A percentile compares a stretch with the other conserved stretches of the same genome.
Conservation (phyloP, 2,329 filamentous ascomycete species). For the Colletotrichum eleusines region DNA sequence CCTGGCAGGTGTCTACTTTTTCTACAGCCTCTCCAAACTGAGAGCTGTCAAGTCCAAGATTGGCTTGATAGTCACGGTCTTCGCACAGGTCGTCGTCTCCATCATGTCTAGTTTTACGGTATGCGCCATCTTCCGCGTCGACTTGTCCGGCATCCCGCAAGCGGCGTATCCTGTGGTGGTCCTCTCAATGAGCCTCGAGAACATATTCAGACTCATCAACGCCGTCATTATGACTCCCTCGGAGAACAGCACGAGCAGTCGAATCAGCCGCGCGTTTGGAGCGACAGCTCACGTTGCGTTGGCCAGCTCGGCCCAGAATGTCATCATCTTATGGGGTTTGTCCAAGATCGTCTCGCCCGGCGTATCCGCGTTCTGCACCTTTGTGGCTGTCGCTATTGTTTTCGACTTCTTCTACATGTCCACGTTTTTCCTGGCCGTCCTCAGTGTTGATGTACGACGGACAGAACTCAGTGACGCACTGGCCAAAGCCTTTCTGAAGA, state of each 20-base stretch:
- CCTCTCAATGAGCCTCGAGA: constrained; percentile 81
- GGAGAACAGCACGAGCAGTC: constrained; percentile 74
- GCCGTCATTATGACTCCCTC: constrained; percentile 79
- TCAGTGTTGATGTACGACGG: constrained; percentile 82
- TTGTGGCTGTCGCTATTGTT: constrained; percentile 78
- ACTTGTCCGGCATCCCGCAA: constrained; percentile 79
- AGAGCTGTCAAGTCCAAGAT: constrained; percentile 81
- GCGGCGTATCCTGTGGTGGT: constrained; percentile 83
- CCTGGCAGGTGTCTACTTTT: constrained; percentile 73
- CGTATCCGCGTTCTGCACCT: constrained; percentile 80
- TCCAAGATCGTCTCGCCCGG: constrained; percentile 76
- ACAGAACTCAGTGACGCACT: constrained; percentile 82
- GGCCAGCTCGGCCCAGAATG: constrained; percentile 76
- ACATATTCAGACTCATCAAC: constrained; percentile 83
- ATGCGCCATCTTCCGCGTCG: constrained; percentile 80
- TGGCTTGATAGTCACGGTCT: constrained; percentile 77
- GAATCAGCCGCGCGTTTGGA: constrained; percentile 80
- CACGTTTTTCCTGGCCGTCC: constrained; percentile 83
- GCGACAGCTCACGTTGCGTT: constrained; percentile 78
- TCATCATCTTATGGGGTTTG: constrained; percentile 74
- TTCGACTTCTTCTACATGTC: constrained; percentile 84
- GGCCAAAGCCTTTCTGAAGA: constrained; percentile 64
- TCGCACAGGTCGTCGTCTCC: constrained; percentile 77
- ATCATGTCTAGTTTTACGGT: constrained; percentile 85
- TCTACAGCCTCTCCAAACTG: constrained; percentile 75